Evolutionary conservation across 2,329 filamentous ascomycete genomes (phyloP).

Genomic region (Phaeosphaeria sp.): DNA sequence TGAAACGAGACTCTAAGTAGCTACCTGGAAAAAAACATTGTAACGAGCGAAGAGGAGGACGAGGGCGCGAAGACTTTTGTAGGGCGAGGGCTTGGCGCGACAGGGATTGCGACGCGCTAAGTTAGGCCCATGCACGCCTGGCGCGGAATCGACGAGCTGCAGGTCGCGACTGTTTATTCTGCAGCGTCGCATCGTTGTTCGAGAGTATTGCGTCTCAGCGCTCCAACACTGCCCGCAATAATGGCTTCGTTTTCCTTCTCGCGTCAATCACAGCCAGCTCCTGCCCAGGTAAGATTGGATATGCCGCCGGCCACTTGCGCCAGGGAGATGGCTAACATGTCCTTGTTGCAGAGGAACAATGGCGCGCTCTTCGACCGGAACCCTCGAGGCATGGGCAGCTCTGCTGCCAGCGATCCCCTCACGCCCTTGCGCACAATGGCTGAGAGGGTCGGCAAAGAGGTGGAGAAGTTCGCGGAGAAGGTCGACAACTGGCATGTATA

Average conservation of each 20-base stretch:
- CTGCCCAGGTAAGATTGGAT: conserved; percentile 32
- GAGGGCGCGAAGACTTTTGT: neutral
- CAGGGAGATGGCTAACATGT: neutral
- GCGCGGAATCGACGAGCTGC: neutral
- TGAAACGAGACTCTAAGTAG: conserved; percentile 96
- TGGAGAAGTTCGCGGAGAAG: conserved; percentile 83
- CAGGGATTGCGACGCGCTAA: conserved; percentile 5
- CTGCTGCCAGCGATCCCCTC: conserved; percentile 52
- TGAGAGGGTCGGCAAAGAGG: conserved; percentile 77
- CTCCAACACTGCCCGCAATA: neutral
- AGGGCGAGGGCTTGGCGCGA: neutral
- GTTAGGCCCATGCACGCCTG: neutral
- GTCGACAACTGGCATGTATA: conserved; percentile 72
- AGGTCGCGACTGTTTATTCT: conserved; percentile 5
- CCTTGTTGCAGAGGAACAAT: conserved; percentile 1
- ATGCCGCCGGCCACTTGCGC: conserved; percentile 3
- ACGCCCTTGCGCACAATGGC: conserved; percentile 69
- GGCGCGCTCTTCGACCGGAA: conserved; percentile 18
- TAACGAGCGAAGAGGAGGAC: neutral
- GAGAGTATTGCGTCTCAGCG: neutral
- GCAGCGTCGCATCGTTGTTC: neutral
- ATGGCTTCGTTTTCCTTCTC: conserved; percentile 39
- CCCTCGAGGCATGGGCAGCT: conserved; percentile 21
- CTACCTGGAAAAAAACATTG: neutral
- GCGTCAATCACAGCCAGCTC: conserved; percentile 32